Conservation (phyloP, 2,329 filamentous ascomycete genomes). For the Aaosphaeria arxii region DNA sequence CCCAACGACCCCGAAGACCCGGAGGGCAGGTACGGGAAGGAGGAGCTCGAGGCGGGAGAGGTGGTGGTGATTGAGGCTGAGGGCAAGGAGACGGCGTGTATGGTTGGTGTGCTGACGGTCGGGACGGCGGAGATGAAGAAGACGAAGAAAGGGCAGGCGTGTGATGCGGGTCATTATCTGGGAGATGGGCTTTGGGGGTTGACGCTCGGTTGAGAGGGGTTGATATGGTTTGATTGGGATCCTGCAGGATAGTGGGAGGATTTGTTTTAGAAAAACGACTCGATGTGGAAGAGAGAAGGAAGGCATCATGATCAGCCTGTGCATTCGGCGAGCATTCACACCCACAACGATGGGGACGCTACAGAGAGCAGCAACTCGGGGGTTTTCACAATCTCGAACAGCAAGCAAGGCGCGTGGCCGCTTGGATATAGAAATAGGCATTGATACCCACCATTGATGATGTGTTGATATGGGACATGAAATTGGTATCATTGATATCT, state of each 20-base stretch:
- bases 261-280: background rate
- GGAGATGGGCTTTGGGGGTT: constrained; percentile 92
- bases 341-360: too few species aligned
- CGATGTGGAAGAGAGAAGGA: background rate
- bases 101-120: constrained; percentile 79
- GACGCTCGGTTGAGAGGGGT: constrained; percentile 48
- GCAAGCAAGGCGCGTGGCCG: too few species aligned
- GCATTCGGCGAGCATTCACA: too few species aligned
- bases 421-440: too few species aligned
- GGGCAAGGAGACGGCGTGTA: constrained; percentile 87
- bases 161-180: constrained; percentile 90
- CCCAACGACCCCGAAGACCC: constrained; percentile 53
- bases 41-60: constrained; percentile 75
- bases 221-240: background rate
- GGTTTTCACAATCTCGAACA: too few species aligned
- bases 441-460: too few species aligned
- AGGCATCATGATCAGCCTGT: background rate
- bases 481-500: too few species aligned
- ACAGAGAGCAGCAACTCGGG: too few species aligned
- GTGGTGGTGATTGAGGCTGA: constrained; percentile 89
- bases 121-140: constrained; percentile 90
- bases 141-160: constrained; percentile 89
- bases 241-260: background rate
- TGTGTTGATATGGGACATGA: too few species aligned
- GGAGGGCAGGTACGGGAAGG: constrained; percentile 48